A percentile compares a stretch with the other conserved stretches of the same genome.
Evolutionary conservation across 305 asterid genomes (phyloP).

Genomic region (Fraxinus xanthoxyloides): DNA sequence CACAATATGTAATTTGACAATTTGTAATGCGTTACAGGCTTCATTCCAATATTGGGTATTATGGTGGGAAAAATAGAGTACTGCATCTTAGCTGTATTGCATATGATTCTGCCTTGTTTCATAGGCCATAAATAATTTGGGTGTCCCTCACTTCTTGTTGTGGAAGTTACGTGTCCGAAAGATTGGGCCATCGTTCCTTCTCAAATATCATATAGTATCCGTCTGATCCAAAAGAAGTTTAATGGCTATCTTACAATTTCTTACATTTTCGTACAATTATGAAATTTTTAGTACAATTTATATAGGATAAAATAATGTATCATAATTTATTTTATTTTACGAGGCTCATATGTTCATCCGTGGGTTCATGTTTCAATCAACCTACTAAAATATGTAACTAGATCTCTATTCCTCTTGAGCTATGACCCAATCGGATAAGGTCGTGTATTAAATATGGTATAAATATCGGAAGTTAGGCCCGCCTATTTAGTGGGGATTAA

Average conservation of each 20-base stretch:
- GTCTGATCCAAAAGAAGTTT: neutral
- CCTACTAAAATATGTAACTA: neutral
- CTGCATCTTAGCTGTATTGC: slow-evolving; percentile 34
- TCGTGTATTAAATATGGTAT: neutral
- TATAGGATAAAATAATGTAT: neutral
- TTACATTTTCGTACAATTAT: neutral
- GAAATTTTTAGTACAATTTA: neutral
- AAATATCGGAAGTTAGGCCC: too few relatives aligned
- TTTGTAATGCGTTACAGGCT: slow-evolving; percentile 12
- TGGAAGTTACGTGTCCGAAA: slow-evolving; percentile 30
- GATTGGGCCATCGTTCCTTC: neutral
- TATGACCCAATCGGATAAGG: neutral
- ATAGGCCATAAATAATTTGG: neutral
- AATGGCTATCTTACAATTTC: neutral
- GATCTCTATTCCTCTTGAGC: neutral
- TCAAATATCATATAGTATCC: neutral
- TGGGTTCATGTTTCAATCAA: neutral
- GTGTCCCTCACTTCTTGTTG: slow-evolving; percentile 15
- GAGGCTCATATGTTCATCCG: neutral
- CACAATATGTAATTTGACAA: neutral
- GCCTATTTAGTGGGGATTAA: too few relatives aligned
- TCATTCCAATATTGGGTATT: slow-evolving; percentile 13
- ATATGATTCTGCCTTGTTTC: slow-evolving; percentile 10
- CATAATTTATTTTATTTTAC: neutral
- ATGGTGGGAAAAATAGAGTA: neutral